A percentile compares a stretch with the other conserved stretches of the same genome.
Evolutionary conservation across 495 filamentous ascomycete genomes (phyloP).

Genomic region (Penicillium simplicissimum): DNA sequence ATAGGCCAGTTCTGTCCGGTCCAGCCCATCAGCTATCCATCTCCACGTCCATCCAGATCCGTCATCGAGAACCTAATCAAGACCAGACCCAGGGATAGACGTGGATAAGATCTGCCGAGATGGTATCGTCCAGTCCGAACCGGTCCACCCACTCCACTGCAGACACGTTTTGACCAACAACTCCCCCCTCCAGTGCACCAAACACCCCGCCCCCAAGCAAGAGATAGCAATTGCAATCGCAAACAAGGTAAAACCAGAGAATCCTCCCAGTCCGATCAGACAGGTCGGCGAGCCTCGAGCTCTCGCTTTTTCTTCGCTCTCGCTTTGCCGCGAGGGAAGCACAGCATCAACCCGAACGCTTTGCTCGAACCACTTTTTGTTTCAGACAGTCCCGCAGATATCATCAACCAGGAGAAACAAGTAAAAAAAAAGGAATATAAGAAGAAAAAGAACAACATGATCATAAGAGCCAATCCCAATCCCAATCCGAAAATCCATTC

Average conservation of each 20-base stretch:
- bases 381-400: constrained; percentile 18
- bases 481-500: constrained; percentile 7
- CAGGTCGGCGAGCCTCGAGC: constrained; percentile 2
- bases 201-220: background rate
- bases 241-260: constrained; percentile 28
- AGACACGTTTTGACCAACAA: background rate
- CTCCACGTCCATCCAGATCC: constrained; percentile 3
- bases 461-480: constrained; percentile 5
- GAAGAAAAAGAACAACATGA: background rate
- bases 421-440: constrained; percentile 8
- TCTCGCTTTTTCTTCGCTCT: background rate
- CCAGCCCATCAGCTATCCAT: background rate
- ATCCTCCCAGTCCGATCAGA: constrained; percentile 27
- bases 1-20: background rate
- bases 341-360: constrained; percentile 7
- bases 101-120: constrained; percentile 4
- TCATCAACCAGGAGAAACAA: constrained; percentile 4
- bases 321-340: background rate
- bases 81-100: background rate
- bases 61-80: constrained; percentile 8
- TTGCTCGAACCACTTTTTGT: constrained; percentile 23
- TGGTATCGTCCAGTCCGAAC: background rate
- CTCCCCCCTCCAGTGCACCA: background rate
- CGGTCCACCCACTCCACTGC: background rate
- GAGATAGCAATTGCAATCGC: constrained; percentile 25